Evolutionary conservation across 1,139 yeast genomes (phyloP).

Genomic region (Magnusiomyces suaveolens): DNA sequence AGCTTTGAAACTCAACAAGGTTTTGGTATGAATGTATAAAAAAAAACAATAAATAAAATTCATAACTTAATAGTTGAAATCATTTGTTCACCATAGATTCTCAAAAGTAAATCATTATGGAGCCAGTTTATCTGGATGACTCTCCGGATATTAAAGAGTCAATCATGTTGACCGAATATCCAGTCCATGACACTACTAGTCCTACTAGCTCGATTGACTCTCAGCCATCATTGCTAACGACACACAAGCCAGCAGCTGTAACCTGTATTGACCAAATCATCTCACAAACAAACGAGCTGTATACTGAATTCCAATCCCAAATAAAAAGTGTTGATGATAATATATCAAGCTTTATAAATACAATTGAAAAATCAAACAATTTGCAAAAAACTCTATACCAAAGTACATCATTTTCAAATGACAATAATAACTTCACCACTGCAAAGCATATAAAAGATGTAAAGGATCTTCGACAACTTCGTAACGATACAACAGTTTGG

Average conservation of each 20-base stretch:
- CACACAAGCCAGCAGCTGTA: no score
- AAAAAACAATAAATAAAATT: neutral
- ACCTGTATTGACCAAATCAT: neutral
- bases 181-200: neutral
- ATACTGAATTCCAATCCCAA: neutral
- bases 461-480: neutral
- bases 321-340: neutral
- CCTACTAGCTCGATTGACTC: no score
- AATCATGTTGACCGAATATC: neutral
- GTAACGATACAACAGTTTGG: slow-evolving; percentile 1
- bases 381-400: neutral
- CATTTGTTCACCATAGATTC: no score
- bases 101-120: no score
- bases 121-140: neutral
- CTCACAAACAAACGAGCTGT: neutral
- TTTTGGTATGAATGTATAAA: no score
- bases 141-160: neutral
- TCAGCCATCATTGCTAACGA: neutral
- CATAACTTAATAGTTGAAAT: neutral
- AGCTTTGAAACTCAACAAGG: neutral
- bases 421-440: neutral
- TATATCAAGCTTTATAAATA: neutral
- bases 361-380: neutral
- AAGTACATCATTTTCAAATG: neutral
- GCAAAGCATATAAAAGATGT: neutral